Base-by-base conservation (phyloP, 805 yeast species). In the Saccharomycopsis fodiens region DNA sequence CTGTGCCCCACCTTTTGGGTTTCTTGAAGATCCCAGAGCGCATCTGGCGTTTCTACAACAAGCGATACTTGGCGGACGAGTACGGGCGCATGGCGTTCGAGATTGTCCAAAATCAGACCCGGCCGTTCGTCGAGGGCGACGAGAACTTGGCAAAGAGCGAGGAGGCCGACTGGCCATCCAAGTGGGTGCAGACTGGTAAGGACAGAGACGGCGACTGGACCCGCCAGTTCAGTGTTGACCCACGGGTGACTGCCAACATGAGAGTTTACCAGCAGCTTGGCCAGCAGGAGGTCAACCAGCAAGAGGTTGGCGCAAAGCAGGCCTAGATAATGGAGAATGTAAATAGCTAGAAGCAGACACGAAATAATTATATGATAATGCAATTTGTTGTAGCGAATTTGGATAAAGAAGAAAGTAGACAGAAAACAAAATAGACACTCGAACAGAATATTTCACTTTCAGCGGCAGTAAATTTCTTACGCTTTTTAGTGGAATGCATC, bases 181-280 rank as follows among this genome's bases (percentile, higher is more conserved):
- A 73, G 47, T 91, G 97, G 96, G 83, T 85, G 29, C 72, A 78
- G 53, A 73, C 71, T 48, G 95, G 96, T n/a, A 59, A 63, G 39
- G 83, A 77, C 43, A 82, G 78, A 53, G 66, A 75, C 35, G 82
- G 95, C 52, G 97, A 91, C 60, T 91, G 98, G 98, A 78, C 82
- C 45, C 78, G 79, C 57, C 89, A 82, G 22, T 66, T 89, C 39
- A 67, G 59, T 5, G 76, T 76, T 23, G 97, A 91, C 58, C 77
- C 75, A 6, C 68, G 95, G 49, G 76, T 91, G 15, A 61, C 72
- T 8, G 59, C 63, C 20, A 63, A 76, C 45, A 59, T 86, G 61
- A 66, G 68, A 52, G 78, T 77, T 6, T 79, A 65, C 54, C 10
- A 32, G 20, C 15, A 32, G 15, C 8, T n/a, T n/a, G n/a, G n/a